Evolutionary conservation across 345 rosid species (phyloP).

Genomic region (Salix exigua): DNA sequence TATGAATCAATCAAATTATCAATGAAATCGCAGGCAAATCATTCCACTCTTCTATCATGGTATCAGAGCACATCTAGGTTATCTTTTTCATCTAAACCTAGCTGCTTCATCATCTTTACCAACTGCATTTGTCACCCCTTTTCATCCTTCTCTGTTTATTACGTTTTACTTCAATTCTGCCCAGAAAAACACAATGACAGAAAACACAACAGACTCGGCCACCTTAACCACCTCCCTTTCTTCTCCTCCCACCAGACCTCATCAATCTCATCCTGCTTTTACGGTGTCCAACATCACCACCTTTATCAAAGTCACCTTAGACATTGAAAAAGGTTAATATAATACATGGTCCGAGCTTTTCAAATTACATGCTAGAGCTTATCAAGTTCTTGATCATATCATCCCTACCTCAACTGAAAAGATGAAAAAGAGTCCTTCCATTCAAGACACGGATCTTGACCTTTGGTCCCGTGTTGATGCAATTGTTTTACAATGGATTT

Average conservation of each 20-base stretch:
- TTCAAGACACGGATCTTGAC: not conserved
- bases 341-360: not conserved
- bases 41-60: too few species aligned
- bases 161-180: too few species aligned
- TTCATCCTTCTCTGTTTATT: too few species aligned
- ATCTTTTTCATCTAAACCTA: too few species aligned
- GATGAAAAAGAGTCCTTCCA: not conserved
- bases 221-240: not conserved
- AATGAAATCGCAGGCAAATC: too few species aligned
- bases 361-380: not conserved
- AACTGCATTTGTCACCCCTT: too few species aligned
- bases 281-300: not conserved
- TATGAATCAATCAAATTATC: too few species aligned
- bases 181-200: not conserved
- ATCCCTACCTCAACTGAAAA: not conserved
- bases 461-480: not conserved
- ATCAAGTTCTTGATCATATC: not conserved
- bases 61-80: too few species aligned
- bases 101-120: not conserved
- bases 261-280: not conserved
- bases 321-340: not conserved
- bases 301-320: not conserved
- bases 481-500: not conserved
- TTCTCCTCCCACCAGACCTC: not conserved
- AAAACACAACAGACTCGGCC: accelerated